Conservation (phyloP, 2,329 filamentous ascomycete species). For the Verticillium alfalfae region DNA sequence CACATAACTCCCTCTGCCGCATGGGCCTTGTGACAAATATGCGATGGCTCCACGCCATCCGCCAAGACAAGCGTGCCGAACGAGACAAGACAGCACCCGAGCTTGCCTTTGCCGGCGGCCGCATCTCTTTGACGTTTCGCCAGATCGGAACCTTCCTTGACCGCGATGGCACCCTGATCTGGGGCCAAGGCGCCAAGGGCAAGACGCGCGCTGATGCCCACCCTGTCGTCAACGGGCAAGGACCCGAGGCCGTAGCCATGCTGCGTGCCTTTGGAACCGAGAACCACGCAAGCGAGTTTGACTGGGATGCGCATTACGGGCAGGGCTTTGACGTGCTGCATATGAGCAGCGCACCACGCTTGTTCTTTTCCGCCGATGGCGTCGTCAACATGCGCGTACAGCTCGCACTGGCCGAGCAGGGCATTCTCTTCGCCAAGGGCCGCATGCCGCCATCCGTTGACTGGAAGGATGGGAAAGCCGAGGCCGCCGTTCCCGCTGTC, state of each 20-base stretch:
- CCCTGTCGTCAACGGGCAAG: slow-evolving; percentile 64
- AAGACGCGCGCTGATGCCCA: slow-evolving; percentile 59
- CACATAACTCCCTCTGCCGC: slow-evolving; percentile 83
- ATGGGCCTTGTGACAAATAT: slow-evolving; percentile 78
- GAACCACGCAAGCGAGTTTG: slow-evolving; percentile 67
- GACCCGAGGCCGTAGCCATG: slow-evolving; percentile 59
- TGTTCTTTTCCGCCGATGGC: slow-evolving; percentile 43
- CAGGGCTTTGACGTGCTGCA: slow-evolving; percentile 79
- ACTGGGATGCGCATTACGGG: slow-evolving; percentile 74
- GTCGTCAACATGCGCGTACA: slow-evolving; percentile 43
- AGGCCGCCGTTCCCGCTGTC: slow-evolving; percentile 5
- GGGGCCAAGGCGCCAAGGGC: slow-evolving; percentile 81
- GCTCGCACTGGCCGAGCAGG: slow-evolving; percentile 43
- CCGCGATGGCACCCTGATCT: slow-evolving; percentile 61
- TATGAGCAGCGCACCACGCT: slow-evolving; percentile 43
- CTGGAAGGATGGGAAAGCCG: slow-evolving; percentile 14
- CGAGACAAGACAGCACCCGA: slow-evolving; percentile 66
- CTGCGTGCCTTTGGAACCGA: slow-evolving; percentile 78
- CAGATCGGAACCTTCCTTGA: slow-evolving; percentile 81
- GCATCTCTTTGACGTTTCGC: slow-evolving; percentile 90
- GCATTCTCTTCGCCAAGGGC: slow-evolving; percentile 40
- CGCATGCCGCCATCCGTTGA: slow-evolving; percentile 25
- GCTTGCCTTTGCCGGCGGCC: slow-evolving; percentile 64
- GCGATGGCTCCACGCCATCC: slow-evolving; percentile 89
- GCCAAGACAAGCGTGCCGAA: slow-evolving; percentile 70